Percentiles rank a stretch among this genome's conserved stretches.
phyloP scores from a whole-genome alignment of 345 rosid genomes.

The Carallia pectinifolia region DNA sequence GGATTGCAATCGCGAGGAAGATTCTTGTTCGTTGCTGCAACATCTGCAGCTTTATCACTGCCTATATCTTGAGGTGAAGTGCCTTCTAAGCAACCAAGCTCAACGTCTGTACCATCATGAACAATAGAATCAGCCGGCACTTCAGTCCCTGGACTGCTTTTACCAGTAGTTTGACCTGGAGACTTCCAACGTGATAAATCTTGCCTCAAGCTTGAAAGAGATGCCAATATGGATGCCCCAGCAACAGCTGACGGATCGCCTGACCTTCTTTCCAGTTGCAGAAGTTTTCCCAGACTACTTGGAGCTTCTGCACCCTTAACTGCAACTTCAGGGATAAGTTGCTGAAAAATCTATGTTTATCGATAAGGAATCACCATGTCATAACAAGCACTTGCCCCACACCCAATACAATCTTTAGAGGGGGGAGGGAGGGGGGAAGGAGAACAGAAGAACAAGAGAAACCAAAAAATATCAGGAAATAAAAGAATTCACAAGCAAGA shows the following conservation, averaged over 20 bases:
- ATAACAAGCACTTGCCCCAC: slow-evolving; percentile 2
- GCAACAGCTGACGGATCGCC: slow-evolving; percentile 73
- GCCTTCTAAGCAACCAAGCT: slow-evolving; percentile 57
- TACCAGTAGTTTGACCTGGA: slow-evolving; percentile 42
- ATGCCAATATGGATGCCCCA: slow-evolving; percentile 74
- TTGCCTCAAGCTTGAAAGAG: slow-evolving; percentile 56
- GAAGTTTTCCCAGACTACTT: slow-evolving; percentile 43
- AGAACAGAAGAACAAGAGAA: neutral
- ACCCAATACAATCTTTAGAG: neutral
- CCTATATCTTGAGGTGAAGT: slow-evolving; percentile 43
- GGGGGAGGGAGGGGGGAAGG: neutral
- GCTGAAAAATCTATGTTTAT: slow-evolving; percentile 69
- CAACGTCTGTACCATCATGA: slow-evolving; percentile 50
- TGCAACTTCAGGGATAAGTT: slow-evolving; percentile 46
- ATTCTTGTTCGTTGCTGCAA: slow-evolving; percentile 47
- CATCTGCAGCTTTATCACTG: slow-evolving; percentile 61
- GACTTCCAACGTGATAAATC: slow-evolving; percentile 62
- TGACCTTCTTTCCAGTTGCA: slow-evolving; percentile 60
- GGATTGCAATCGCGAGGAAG: slow-evolving; percentile 54
- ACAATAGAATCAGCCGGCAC: slow-evolving; percentile 50
- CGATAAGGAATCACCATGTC: slow-evolving; percentile 39
- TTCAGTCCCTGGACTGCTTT: slow-evolving; percentile 47
- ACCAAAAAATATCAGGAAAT: slow-evolving; percentile 12
- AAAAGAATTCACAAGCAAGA: slow-evolving; percentile 10
- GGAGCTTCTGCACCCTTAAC: slow-evolving; percentile 54